Base-by-base conservation (phyloP, 1,284 basidiomycete genomes). In the Ustilago nuda region DNA sequence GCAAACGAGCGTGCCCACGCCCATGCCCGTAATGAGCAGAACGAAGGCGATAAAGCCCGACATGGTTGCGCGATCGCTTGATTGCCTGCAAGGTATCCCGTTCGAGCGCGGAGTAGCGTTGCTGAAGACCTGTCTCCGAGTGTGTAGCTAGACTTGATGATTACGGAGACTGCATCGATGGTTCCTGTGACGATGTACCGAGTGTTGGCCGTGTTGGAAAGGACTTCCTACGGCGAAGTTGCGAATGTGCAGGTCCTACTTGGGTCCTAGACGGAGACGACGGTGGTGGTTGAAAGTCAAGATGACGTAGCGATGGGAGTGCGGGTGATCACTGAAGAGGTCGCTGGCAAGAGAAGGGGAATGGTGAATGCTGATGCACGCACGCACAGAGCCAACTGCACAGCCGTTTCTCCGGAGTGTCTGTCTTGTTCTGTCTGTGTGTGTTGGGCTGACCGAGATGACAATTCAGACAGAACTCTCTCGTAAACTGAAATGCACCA, bases 1-100 rank as follows among this genome's bases (percentile, higher is more conserved):
- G 55, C 80, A 72, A 39, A 79, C 37, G 58, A 83, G 80, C 36
- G 82, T 84, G 45, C 80, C 77, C 12, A 81, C 57, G 27, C 70
- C 75, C 84, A 84, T 83, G 43, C 69, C 68, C 52, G 58, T 60
- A 7, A 69, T 54, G 8, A 76, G 58, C 50, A 76, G 43, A 27
- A 69, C 36, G 30, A 76, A 76, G 2, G 64, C 62, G 37, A 72
- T 23, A 27, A 76, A 66, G 33, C 62, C 62, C 50, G 68, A 66
- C 74, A 76, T 76, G 45, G n/a, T 50, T 46, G 23, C 19, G 37
- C 2, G 7, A 23, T 50, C 4, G 35, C 17, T 5, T 27, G 23
- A 27, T 27, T 27, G 23, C 23, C 23, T 27, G 23, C 23, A 27
- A 27, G 23, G 3, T 27, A 27, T 27, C 23, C 23, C 23, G 8